A percentile compares a stretch with the other conserved stretches of the same genome.
Evolutionary conservation across 805 yeast species (phyloP).

Genomic region (Cephaloascus fragrans): DNA sequence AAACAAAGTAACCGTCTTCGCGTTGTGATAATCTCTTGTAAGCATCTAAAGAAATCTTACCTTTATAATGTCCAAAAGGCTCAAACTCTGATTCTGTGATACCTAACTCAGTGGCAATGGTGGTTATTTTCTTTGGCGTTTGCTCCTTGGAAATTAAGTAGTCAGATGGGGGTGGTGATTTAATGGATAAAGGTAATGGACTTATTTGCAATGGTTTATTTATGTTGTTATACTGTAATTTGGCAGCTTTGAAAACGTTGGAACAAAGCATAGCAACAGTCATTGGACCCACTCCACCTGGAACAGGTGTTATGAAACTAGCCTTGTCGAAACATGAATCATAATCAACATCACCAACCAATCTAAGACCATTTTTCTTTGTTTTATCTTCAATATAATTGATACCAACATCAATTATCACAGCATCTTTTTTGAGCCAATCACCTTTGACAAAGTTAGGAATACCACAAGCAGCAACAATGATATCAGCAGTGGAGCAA

Average conservation of each 20-base stretch:
- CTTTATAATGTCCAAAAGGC: slow-evolving; percentile 83
- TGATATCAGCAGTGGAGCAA: slow-evolving; percentile 69
- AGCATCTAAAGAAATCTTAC: slow-evolving; percentile 67
- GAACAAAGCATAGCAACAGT: slow-evolving; percentile 92
- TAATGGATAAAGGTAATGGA: slow-evolving; percentile 41
- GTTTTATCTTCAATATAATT: slow-evolving; percentile 73
- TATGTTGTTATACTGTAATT: slow-evolving; percentile 41
- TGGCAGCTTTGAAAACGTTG: slow-evolving; percentile 76
- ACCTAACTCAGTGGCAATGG: slow-evolving; percentile 77
- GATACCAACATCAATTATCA: slow-evolving; percentile 92
- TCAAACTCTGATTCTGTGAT: slow-evolving; percentile 71
- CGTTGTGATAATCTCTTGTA: slow-evolving; percentile 55
- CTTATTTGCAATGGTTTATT: slow-evolving; percentile 26
- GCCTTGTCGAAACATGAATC: slow-evolving; percentile 55
- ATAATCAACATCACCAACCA: slow-evolving; percentile 95
- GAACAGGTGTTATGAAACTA: slow-evolving; percentile 83
- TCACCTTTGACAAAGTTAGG: slow-evolving; percentile 81
- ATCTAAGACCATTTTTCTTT: slow-evolving; percentile 66
- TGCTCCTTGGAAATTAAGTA: slow-evolving; percentile 85
- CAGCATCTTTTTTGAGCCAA: slow-evolving; percentile 77
- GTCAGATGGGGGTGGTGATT: slow-evolving; percentile 52
- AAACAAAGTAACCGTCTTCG: slow-evolving; percentile 74
- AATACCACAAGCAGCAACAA: slow-evolving; percentile 86
- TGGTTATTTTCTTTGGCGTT: slow-evolving; percentile 70
- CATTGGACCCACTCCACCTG: slow-evolving; percentile 99